phyloP scores from a whole-genome alignment of 2,329 filamentous ascomycete genomes.

The Trichophaea hybrida region DNA sequence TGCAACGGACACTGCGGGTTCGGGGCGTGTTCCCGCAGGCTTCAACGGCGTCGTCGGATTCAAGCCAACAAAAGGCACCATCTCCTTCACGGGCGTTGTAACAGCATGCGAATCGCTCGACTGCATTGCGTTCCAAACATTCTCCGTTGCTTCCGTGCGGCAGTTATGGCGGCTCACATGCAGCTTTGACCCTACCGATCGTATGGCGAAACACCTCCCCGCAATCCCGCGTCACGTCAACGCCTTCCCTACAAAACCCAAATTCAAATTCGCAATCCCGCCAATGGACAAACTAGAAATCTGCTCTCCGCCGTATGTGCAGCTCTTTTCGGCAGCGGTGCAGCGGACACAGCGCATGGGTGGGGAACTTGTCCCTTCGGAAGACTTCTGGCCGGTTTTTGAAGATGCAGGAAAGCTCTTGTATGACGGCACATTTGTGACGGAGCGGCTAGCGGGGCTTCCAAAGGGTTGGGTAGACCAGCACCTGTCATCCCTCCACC shows the following conservation, averaged over 20 bases:
- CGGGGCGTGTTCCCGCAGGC: constrained; percentile 40
- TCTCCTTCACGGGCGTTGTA: constrained; percentile 38
- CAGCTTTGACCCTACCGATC: constrained; percentile 37
- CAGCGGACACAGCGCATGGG: constrained; percentile 32
- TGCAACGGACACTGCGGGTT: constrained; percentile 44
- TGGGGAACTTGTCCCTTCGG: constrained; percentile 31
- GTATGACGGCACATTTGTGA: constrained; percentile 45
- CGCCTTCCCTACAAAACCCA: constrained; percentile 20
- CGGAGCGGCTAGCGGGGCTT: constrained; percentile 39
- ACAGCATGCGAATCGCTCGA: constrained; percentile 45
- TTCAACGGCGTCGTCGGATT: constrained; percentile 42
- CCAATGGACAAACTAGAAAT: constrained; percentile 33
- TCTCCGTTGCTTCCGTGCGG: constrained; percentile 36
- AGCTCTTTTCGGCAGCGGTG: constrained; percentile 35
- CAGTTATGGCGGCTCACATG: constrained; percentile 38
- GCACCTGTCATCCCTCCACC: constrained; percentile 35
- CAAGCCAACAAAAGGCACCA: constrained; percentile 40
- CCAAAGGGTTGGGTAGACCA: constrained; percentile 29
- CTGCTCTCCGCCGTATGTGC: constrained; percentile 33
- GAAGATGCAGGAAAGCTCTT: constrained; percentile 41
- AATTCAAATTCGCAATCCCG: constrained; percentile 39
- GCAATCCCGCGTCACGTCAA: constrained; percentile 26
- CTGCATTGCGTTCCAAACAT: constrained; percentile 42
- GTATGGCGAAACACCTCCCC: constrained; percentile 37
- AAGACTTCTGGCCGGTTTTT: constrained; percentile 38